Evolutionary conservation across 1,284 basidiomycete genomes (phyloP).

Genomic region (Gomphus bonarii): DNA sequence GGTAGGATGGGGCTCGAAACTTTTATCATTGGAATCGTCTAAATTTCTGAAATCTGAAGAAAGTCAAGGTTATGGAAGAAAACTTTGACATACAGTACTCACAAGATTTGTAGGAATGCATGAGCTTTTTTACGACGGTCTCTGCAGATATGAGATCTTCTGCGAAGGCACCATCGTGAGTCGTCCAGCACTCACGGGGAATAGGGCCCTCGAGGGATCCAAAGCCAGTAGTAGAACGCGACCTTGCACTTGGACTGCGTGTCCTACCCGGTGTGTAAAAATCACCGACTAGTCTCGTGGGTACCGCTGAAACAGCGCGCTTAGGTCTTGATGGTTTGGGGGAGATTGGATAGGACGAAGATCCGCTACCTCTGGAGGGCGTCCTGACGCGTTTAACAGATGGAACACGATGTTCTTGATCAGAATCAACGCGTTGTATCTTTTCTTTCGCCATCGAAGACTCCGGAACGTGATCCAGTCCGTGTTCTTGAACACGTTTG

Average conservation of each 20-base stretch:
- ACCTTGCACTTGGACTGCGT: constrained; percentile 8
- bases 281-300: background rate
- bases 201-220: constrained; percentile 14
- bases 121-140: constrained; percentile 42
- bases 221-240: constrained; percentile 33
- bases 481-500: constrained; percentile 1
- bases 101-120: constrained; percentile 61
- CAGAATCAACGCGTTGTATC: background rate
- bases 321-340: background rate
- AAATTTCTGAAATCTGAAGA: constrained; percentile 54
- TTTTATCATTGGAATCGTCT: constrained; percentile 42
- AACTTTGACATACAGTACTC: constrained; percentile 20
- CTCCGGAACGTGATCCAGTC: background rate
- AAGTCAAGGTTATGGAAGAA: background rate
- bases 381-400: constrained; percentile 5
- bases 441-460: background rate
- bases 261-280: background rate
- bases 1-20: constrained; percentile 49
- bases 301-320: constrained; percentile 3
- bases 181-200: constrained; percentile 37
- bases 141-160: constrained; percentile 48
- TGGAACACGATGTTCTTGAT: background rate
- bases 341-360: background rate
- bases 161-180: constrained; percentile 40
- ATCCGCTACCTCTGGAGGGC: background rate